Percentiles rank a stretch among this genome's conserved stretches.
Conservation (phyloP, 352 stramenopile genomes). For the Blastocystis sp. region DNA sequence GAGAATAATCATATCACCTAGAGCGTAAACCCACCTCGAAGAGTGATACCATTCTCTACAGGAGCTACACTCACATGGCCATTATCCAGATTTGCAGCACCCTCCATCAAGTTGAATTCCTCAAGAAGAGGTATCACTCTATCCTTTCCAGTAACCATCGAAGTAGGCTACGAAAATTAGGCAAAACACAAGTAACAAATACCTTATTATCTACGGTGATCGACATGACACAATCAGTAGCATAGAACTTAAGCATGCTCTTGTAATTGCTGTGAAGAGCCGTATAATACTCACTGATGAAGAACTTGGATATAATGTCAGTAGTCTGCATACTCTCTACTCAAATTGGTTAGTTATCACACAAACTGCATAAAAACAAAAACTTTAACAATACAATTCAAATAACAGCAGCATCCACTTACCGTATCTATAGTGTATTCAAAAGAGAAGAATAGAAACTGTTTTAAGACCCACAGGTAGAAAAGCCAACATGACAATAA, state of each 20-base stretch:
- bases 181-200: neutral
- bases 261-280: slow-evolving; percentile 26
- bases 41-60: neutral
- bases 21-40: neutral
- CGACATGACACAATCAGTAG: slow-evolving; percentile 21
- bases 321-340: slow-evolving; percentile 49
- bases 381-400: neutral
- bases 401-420: neutral
- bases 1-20: slow-evolving; percentile 56
- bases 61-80: slow-evolving; percentile 43
- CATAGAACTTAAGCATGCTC: slow-evolving; percentile 26
- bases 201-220: slow-evolving; percentile 24
- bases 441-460: neutral
- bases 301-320: slow-evolving; percentile 58
- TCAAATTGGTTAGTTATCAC: neutral
- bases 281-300: slow-evolving; percentile 56
- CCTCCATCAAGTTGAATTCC: neutral
- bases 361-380: neutral
- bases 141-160: neutral
- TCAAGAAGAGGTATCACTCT: neutral
- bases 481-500: neutral
- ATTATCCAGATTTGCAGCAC: slow-evolving; percentile 1
- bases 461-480: neutral
- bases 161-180: neutral
- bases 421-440: neutral